These are phyloP conservation scores for Fusarium multiceps DNA, from an alignment of 2,329 filamentous ascomycete genomes.

Conservation along the genomic window DNA sequence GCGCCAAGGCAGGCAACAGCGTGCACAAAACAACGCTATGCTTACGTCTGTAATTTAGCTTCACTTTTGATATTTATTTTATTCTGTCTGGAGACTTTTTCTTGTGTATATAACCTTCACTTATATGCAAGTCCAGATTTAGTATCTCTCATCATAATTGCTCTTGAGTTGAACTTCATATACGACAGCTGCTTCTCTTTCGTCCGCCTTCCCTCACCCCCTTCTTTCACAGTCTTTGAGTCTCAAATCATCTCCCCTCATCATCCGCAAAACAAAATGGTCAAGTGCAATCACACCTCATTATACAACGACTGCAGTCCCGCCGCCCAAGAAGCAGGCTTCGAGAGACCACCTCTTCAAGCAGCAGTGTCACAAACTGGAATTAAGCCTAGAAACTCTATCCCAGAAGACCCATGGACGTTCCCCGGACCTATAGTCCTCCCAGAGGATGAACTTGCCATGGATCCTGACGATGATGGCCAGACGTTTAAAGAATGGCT, in stretches of 20 bases:
- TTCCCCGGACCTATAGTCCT: conserved; percentile 71
- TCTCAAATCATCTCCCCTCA: background rate
- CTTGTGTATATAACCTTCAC: fast-evolving
- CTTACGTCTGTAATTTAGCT: background rate
- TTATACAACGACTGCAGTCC: conserved; percentile 23
- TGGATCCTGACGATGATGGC: conserved; percentile 61
- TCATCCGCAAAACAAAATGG: background rate
- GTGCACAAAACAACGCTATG: background rate
- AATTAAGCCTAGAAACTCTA: conserved; percentile 27
- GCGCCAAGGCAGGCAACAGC: background rate
- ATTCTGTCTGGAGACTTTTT: background rate
- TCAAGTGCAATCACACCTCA: background rate
- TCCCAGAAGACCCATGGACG: conserved; percentile 40
- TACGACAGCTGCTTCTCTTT: background rate
- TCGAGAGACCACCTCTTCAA: conserved; percentile 23
- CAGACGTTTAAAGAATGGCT: conserved; percentile 67
- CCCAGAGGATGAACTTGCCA: conserved; percentile 67
- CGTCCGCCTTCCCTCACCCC: too few species aligned
- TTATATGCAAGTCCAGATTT: fast-evolving
- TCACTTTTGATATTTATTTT: background rate
- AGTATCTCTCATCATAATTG: background rate
- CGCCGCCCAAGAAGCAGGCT: conserved; percentile 23
- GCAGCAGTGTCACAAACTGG: conserved; percentile 36
- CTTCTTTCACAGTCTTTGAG: too few species aligned
- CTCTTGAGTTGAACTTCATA: background rate